Evolutionary conservation across 768 basidiomycete species (phyloP).

Genomic region (Hypholoma sublateritium): DNA sequence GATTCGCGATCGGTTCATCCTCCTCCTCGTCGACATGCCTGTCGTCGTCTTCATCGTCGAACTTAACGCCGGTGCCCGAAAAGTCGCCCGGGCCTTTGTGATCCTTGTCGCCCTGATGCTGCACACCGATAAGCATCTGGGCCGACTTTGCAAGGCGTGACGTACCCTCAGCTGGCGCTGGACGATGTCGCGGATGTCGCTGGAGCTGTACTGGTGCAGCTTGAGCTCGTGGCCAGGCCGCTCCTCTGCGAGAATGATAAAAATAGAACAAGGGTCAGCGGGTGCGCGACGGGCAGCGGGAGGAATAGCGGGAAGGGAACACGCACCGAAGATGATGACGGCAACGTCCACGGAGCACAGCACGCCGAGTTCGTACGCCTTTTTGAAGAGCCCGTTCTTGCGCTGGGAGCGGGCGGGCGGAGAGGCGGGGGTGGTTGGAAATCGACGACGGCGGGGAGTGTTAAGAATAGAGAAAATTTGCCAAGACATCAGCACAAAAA

Average conservation of each 20-base stretch:
- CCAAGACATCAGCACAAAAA: constrained; percentile 27
- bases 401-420: constrained; percentile 36
- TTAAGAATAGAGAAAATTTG: constrained; percentile 23
- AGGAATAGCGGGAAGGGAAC: background rate
- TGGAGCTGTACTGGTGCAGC: constrained; percentile 71
- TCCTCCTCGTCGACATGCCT: constrained; percentile 11
- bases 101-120: constrained; percentile 38
- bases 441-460: constrained; percentile 5
- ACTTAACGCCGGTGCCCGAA: constrained; percentile 25
- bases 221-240: constrained; percentile 66
- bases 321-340: constrained; percentile 70
- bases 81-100: constrained; percentile 35
- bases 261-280: constrained; percentile 21
- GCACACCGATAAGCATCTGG: constrained; percentile 16
- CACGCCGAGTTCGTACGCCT: constrained; percentile 77
- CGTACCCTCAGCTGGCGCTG: constrained; percentile 53
- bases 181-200: constrained; percentile 56
- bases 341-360: constrained; percentile 76
- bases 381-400: constrained; percentile 78
- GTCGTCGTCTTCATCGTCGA: constrained; percentile 25
- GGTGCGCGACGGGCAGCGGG: constrained; percentile 1
- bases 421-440: background rate
- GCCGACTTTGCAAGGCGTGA: background rate
- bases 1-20: background rate
- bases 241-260: constrained; percentile 42